A percentile compares a stretch with the other conserved stretches of the same genome.
Conservation (phyloP, 768 basidiomycete genomes). For the Coprinopsis cinerea region DNA sequence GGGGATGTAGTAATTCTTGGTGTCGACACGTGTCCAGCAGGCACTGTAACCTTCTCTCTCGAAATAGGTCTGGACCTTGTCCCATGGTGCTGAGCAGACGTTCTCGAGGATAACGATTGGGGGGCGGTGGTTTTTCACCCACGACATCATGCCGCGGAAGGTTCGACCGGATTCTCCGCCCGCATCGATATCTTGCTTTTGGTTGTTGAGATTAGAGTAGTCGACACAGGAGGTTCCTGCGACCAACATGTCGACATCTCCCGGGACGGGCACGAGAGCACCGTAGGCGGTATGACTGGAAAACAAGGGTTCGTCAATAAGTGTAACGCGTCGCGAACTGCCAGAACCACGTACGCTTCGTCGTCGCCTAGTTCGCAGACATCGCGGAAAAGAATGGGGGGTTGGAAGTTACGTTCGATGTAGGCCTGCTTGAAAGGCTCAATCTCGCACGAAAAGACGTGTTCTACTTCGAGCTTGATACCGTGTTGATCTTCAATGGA, state of each 20-base stretch:
- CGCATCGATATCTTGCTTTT: conserved; percentile 84
- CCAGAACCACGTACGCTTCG: conserved; percentile 56
- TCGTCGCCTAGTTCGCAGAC: conserved; percentile 81
- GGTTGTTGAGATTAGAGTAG: conserved; percentile 92
- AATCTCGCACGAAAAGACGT: conserved; percentile 96
- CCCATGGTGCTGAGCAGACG: conserved; percentile 89
- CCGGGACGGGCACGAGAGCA: conserved; percentile 76
- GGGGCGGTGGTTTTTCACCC: conserved; percentile 83
- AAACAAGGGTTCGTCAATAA: neutral
- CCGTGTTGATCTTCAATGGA: conserved; percentile 65
- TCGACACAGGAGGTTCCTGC: conserved; percentile 97
- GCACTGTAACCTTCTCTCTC: conserved; percentile 73
- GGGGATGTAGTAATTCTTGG: conserved; percentile 89
- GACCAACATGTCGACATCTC: conserved; percentile 83
- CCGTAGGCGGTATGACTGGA: conserved; percentile 89
- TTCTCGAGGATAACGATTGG: conserved; percentile 94
- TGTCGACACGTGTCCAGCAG: conserved; percentile 62
- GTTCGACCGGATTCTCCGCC: conserved; percentile 92
- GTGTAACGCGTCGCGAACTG: conserved; percentile 1
- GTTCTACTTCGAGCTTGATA: conserved; percentile 67
- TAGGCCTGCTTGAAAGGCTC: conserved; percentile 98
- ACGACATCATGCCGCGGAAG: conserved; percentile 91
- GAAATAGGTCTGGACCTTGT: conserved; percentile 68
- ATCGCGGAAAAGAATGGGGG: conserved; percentile 88
- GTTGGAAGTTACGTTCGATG: conserved; percentile 93